These are phyloP conservation scores for Testicularia cyperi DNA, from an alignment of 1,284 basidiomycete genomes.

Conservation along the genomic window DNA sequence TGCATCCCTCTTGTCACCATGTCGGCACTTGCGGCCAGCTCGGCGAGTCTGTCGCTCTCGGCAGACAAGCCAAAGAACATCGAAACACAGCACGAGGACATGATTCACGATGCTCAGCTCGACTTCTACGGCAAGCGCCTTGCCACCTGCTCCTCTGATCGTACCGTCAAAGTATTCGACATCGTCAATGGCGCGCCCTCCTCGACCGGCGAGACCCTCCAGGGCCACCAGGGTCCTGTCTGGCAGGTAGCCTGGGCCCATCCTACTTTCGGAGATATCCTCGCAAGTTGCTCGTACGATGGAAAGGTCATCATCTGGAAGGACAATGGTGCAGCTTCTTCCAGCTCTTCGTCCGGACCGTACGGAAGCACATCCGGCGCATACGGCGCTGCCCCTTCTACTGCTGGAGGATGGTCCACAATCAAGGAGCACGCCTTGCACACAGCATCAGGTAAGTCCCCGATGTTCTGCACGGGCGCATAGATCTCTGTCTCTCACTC, in stretches of 20 bases:
- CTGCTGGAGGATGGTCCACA: slow-evolving; percentile 72
- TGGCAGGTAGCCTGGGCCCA: slow-evolving; percentile 99
- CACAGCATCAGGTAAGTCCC: slow-evolving; percentile 78
- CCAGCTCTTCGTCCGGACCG: slow-evolving; percentile 61
- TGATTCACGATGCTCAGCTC: slow-evolving; percentile 85
- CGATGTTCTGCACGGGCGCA: too few species aligned
- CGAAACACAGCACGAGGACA: slow-evolving; percentile 59
- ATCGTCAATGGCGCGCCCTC: slow-evolving; percentile 80
- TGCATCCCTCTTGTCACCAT: slow-evolving; percentile 6
- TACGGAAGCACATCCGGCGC: slow-evolving; percentile 1
- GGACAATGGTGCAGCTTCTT: slow-evolving; percentile 67
- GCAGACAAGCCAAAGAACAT: slow-evolving; percentile 47
- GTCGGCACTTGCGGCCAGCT: slow-evolving; percentile 22
- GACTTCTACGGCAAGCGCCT: slow-evolving; percentile 97
- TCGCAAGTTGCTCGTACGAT: slow-evolving; percentile 96
- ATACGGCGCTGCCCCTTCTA: slow-evolving; percentile 38
- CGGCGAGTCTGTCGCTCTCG: slow-evolving; percentile 29
- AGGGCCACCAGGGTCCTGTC: slow-evolving; percentile 83
- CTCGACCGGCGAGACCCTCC: slow-evolving; percentile 62
- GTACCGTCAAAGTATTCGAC: slow-evolving; percentile 93
- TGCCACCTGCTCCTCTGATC: slow-evolving; percentile 93
- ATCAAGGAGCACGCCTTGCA: slow-evolving; percentile 96
- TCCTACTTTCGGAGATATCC: slow-evolving; percentile 84
- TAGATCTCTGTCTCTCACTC: too few species aligned
- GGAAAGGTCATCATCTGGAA: slow-evolving; percentile 99